Evolutionary conservation across 495 filamentous ascomycete genomes (phyloP).

Genomic region (Pyronema omphalodes): DNA sequence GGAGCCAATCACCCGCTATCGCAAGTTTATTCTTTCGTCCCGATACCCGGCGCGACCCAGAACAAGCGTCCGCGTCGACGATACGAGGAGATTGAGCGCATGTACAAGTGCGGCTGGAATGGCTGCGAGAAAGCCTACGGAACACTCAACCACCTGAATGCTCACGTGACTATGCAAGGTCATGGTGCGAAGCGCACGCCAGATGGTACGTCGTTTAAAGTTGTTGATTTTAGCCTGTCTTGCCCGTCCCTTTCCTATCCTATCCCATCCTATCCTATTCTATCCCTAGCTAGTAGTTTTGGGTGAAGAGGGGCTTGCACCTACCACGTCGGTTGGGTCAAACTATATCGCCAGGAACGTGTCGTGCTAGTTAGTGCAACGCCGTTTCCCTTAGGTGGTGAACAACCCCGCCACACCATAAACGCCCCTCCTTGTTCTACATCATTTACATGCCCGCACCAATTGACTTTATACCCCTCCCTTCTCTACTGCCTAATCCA

Average conservation of each 20-base stretch:
- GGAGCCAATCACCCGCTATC: constrained; percentile 31
- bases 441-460: no score
- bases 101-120: constrained; percentile 99
- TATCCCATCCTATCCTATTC: no score
- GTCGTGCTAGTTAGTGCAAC: neutral
- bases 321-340: neutral
- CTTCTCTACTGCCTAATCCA: neutral
- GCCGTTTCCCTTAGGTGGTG: neutral
- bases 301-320: no score
- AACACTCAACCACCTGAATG: constrained; percentile 89
- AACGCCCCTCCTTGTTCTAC: neutral
- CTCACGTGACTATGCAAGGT: constrained; percentile 95
- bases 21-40: constrained; percentile 95
- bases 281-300: neutral
- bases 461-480: no score
- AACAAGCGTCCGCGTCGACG: constrained; percentile 88
- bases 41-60: constrained; percentile 91
- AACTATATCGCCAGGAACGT: constrained; percentile 1
- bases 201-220: constrained; percentile 47
- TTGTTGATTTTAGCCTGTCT: neutral
- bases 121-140: constrained; percentile 97
- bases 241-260: neutral
- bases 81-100: constrained; percentile 97
- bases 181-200: constrained; percentile 85
- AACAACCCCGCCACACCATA: neutral